Evolutionary conservation across 768 basidiomycete genomes (phyloP), one percentile per base, ranked within the genome.

Genomic region (Rhodocollybia butyracea): DNA sequence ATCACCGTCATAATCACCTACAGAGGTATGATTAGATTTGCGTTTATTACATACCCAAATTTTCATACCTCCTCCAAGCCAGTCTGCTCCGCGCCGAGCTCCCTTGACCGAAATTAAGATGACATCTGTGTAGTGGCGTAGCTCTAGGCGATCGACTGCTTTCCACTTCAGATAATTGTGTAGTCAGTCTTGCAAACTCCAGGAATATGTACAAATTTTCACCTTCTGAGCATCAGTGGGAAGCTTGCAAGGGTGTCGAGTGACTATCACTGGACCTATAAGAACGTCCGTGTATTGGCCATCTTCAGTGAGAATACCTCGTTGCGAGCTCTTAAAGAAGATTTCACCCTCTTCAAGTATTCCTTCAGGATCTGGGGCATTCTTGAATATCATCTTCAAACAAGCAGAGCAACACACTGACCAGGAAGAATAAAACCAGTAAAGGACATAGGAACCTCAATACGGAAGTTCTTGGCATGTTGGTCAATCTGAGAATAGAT

Each of bases 361-460:
- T 12, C 56, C 57, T 24, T 70, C 73, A 26, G 51, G 60, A 7
- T 75, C 71, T 66, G 71, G 15, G 12, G 12, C 30, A 30, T 19
- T 31, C 15, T 19, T 19, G 3, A 22, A 10, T 5, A 21, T 43
- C 27, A 17, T 12, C 15, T 34, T 39, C 6, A 24, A 22, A 41
- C 3, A n/a, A 12, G 19, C 5, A 52, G 13, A 43, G 17, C 34
- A 24, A 15, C 5, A 40, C 40, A 45, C 66, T 46, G 56, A 77
- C 80, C 86, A 51, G 86, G 85, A 12, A 87, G 73, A 34, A 87
- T 72, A 63, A 83, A 85, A 0, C 80, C 85, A n/a, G 74, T 73
- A 19, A 77, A 80, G 1, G 85, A 85, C 73, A 81, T 79, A 0
- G 81, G 77, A 1, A 87, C 72, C 7, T 73, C 73, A 21, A 86